Percentiles rank a stretch among this genome's conserved stretches.
Evolutionary conservation across 331 rosid species (phyloP).

Genomic region (Malus hybrid): DNA sequence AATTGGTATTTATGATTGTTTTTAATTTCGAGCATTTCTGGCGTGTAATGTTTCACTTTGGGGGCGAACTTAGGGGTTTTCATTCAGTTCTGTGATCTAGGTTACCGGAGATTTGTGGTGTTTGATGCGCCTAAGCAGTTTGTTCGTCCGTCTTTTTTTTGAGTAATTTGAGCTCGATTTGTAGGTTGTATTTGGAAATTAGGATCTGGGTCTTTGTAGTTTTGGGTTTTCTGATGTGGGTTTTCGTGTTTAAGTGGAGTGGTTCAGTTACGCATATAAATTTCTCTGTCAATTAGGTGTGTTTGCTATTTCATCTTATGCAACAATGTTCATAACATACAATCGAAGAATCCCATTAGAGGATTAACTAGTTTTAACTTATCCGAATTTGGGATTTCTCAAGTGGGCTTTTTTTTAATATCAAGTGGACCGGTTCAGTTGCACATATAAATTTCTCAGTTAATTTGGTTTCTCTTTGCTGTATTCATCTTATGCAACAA

Average conservation of each 20-base stretch:
- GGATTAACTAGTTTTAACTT: not conserved
- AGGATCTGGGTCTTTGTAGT: constrained; percentile 11
- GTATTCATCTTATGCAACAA: not conserved
- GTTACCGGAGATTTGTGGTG: not conserved
- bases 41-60: not conserved
- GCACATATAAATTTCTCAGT: not conserved
- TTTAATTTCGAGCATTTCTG: not conserved
- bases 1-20: not conserved
- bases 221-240: not conserved
- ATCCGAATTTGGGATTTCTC: not conserved
- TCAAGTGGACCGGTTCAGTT: not conserved
- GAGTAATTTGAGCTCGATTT: constrained; percentile 1
- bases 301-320: not conserved
- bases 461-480: not conserved
- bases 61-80: constrained; percentile 2
- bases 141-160: not conserved
- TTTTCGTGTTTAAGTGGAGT: not conserved
- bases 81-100: not conserved
- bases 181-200: not conserved
- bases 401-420: not conserved
- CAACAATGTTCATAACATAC: not conserved
- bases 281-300: not conserved
- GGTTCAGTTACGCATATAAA: not conserved
- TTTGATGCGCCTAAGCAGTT: not conserved
- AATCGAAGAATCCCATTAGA: not conserved